Conservation (phyloP, 768 basidiomycete genomes). For the Tulasnella sp. region DNA sequence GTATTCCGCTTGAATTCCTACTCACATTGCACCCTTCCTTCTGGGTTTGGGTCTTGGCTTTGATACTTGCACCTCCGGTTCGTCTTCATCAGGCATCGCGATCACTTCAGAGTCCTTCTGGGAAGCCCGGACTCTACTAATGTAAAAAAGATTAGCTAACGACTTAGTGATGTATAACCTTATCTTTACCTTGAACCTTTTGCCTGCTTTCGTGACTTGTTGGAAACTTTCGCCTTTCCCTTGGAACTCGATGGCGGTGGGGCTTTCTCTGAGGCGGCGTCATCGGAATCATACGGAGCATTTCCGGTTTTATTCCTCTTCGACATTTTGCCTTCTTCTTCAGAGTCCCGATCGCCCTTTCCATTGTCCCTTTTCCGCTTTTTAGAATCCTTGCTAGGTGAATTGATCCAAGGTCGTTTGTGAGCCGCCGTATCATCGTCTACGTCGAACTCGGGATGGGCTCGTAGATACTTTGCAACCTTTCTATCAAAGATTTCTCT, state of each 20-base stretch:
- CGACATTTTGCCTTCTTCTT: not conserved
- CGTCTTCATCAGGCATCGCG: not conserved
- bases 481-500: not conserved
- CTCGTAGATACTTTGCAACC: not conserved
- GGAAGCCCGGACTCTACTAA: too few relatives aligned
- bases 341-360: not conserved
- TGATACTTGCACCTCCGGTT: not conserved
- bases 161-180: too few relatives aligned
- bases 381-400: not conserved
- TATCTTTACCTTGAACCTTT: not conserved
- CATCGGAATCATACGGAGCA: too few relatives aligned
- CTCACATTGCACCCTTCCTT: not conserved
- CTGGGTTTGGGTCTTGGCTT: not conserved
- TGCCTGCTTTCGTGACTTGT: not conserved
- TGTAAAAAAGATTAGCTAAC: too few relatives aligned
- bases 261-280: too few relatives aligned
- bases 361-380: too few relatives aligned
- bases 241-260: too few relatives aligned
- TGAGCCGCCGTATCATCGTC: too few relatives aligned
- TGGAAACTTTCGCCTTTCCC: too few relatives aligned
- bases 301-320: not conserved
- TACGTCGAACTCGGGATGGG: slow-evolving; percentile 1
- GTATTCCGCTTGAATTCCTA: not conserved
- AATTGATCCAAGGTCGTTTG: not conserved
- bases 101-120: not conserved